These are phyloP conservation scores for Backusella luteola DNA, from an alignment of 192 early-diverging fungal species.

Conservation along the genomic window DNA sequence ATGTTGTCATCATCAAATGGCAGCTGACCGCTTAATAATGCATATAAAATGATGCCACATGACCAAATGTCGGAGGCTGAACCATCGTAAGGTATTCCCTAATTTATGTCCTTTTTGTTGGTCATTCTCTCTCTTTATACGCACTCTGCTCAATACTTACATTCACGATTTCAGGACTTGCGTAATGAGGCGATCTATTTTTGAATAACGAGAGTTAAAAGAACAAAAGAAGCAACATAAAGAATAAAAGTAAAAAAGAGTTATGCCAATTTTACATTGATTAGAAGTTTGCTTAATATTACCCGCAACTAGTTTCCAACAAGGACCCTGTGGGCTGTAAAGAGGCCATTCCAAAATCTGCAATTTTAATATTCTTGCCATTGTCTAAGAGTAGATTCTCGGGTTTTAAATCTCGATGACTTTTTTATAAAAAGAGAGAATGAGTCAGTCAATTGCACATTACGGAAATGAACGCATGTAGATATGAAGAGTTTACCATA, in stretches of 20 bases:
- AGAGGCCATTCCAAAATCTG: slow-evolving; percentile 91
- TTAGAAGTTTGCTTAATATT: slow-evolving; percentile 27
- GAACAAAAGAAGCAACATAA: not conserved
- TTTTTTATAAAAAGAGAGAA: not conserved
- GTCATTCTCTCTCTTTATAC: not conserved
- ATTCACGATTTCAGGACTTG: slow-evolving; percentile 71
- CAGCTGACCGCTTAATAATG: slow-evolving; percentile 65
- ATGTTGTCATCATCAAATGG: slow-evolving; percentile 82
- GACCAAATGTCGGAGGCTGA: slow-evolving; percentile 70
- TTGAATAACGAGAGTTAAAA: not conserved
- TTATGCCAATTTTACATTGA: not conserved
- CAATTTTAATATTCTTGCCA: slow-evolving; percentile 71
- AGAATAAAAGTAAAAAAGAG: not conserved
- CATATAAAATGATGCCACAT: slow-evolving; percentile 74
- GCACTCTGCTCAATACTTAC: slow-evolving; percentile 16
- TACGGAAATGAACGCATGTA: not conserved
- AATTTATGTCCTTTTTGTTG: not conserved
- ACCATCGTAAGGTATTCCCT: slow-evolving; percentile 66
- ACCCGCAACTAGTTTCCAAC: slow-evolving; percentile 69
- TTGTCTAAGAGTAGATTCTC: slow-evolving; percentile 65
- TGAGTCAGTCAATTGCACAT: not conserved
- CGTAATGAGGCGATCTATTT: slow-evolving; percentile 67
- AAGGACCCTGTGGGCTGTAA: slow-evolving; percentile 45
- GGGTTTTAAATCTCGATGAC: slow-evolving; percentile 93
- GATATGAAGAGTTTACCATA: slow-evolving; percentile 51